Percentiles rank a stretch among this genome's conserved stretches.
These are phyloP conservation scores for Brassica napus DNA, from an alignment of 345 rosid genomes.

Conservation along the genomic window Da-Ae NC_063440.1:1089501-1090000, in stretches of 20 bases:
- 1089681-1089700: background rate
- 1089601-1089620: conserved; percentile 71
- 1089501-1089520: background rate
- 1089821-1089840: too few species aligned
- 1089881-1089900: conserved; percentile 51
- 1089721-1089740: too few species aligned
- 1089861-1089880: conserved; percentile 45
- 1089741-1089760: too few species aligned
- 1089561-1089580: conserved; percentile 72
- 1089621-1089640: conserved; percentile 73
- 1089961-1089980: conserved; percentile 11
- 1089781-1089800: too few species aligned
- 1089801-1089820: background rate
- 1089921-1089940: conserved; percentile 1
- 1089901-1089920: conserved; percentile 43
- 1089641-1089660: conserved; percentile 59
- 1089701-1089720: too few species aligned
- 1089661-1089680: background rate
- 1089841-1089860: too few species aligned
- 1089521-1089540: conserved; percentile 35
- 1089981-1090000: conserved; percentile 15
- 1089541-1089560: conserved; percentile 76
- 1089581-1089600: conserved; percentile 60
- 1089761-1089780: too few species aligned
- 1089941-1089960: background rate